Evolutionary conservation across 148 eudicot genomes (phyloP).

Genomic region (Heliosperma pusillum): DNA sequence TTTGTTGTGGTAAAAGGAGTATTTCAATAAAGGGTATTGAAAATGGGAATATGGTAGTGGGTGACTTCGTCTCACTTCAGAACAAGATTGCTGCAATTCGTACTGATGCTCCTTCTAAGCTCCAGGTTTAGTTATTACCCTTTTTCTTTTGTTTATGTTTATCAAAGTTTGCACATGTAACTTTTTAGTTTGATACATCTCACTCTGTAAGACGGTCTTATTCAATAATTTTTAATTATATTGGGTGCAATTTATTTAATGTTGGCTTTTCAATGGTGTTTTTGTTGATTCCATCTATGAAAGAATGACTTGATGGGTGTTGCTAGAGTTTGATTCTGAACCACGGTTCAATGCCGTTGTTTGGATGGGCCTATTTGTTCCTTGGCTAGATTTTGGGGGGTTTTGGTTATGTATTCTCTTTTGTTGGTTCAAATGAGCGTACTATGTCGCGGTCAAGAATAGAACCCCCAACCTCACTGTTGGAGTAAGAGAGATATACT

Average conservation of each 20-base stretch:
- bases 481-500: too few relatives aligned
- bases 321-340: background rate
- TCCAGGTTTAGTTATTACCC: constrained; percentile 47
- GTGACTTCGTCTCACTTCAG: constrained; percentile 41
- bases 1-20: constrained; percentile 13
- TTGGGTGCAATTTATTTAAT: background rate
- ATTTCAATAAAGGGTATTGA: constrained; percentile 27
- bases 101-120: constrained; percentile 52
- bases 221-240: background rate
- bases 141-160: background rate
- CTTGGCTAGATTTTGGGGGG: background rate
- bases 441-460: too few relatives aligned
- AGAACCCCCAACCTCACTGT: too few relatives aligned
- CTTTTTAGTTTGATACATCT: background rate
- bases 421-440: too few relatives aligned
- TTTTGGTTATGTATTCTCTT: background rate
- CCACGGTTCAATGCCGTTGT: background rate
- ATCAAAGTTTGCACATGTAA: background rate
- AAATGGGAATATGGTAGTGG: constrained; percentile 33
- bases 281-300: background rate
- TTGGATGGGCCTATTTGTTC: background rate
- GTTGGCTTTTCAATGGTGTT: background rate
- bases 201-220: background rate
- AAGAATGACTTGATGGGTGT: background rate
- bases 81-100: constrained; percentile 59